Evolutionary conservation across 345 rosid species (phyloP), one percentile per base, ranked within the genome.

Genomic region (Heritiera fomes): DNA sequence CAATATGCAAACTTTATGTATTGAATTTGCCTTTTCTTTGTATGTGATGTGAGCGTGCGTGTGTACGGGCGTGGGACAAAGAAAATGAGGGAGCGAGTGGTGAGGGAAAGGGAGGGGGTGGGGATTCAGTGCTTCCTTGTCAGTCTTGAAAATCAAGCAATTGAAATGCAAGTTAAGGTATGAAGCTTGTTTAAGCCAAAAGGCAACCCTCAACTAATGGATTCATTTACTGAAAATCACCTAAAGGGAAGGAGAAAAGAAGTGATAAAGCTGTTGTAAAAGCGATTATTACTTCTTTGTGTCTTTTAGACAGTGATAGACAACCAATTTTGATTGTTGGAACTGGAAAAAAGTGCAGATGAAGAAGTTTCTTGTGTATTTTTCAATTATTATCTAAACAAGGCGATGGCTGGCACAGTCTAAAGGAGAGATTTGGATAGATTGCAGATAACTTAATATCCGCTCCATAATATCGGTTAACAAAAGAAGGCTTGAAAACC

Each of bases 121-220:
- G 40, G 38, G 4, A 10, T 53, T 73, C 32, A 17, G 5, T 71
- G 8, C 32, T 10, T 15, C 43, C 49, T 32, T 62, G 65, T 3
- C 75, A 77, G 73, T 41, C 85, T 83, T 83, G 73, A 64, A 83
- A 81, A 38, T 84, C 63, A 83, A 81, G 83, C 77, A 74, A 52
- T 52, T 30, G 59, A 50, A 85, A 74, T n/a, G 13, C 34, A 20
- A 68, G 8, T 4, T 10, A 68, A 11, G 77, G 71, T 70, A 45
- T 58, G 68, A 28, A 18, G 61, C 23, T 46, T 72, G 30, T 70
- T 66, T 65, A 49, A 60, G n/a, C 32, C 8, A 15, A 66, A 70
- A 77, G 78, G 79, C 61, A 70, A 68, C 77, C n/a, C 41, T 58
- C 34, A 52, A 72, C 59, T 78, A 30, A 69, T 58, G n/a, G 32